Evolutionary conservation across 108 stramenopile species (phyloP).

Genomic region (Nitzschia sp.): DNA sequence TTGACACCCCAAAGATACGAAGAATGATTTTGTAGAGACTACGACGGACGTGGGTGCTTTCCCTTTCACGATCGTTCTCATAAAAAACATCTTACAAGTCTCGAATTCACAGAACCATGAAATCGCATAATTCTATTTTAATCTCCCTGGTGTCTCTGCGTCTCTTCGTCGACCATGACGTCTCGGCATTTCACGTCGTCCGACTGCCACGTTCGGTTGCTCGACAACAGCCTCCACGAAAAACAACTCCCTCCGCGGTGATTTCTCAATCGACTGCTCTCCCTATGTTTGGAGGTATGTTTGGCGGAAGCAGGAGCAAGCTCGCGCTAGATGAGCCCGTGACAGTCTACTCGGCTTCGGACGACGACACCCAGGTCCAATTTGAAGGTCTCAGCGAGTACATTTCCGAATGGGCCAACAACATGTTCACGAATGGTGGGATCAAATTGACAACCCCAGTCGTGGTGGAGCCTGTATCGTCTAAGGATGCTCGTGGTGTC

Average conservation of each 20-base stretch:
- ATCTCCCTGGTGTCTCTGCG: background rate
- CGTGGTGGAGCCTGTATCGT: constrained; percentile 16
- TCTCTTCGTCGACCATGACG: background rate
- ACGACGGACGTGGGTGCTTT: too few relatives aligned
- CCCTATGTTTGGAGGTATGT: background rate
- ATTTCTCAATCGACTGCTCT: background rate
- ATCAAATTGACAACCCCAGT: constrained; percentile 48
- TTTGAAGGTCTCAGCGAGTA: constrained; percentile 33
- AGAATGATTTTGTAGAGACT: too few relatives aligned
- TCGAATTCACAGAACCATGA: too few relatives aligned
- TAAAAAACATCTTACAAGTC: too few relatives aligned
- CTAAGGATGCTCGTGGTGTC: constrained; percentile 4
- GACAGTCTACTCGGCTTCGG: background rate
- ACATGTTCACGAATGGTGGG: constrained; percentile 23
- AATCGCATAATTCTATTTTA: too few relatives aligned
- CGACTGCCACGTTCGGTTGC: background rate
- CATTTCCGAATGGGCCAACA: constrained; percentile 37
- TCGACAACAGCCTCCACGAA: background rate
- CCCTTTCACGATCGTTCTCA: too few relatives aligned
- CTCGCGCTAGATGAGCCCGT: background rate
- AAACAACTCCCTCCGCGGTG: background rate
- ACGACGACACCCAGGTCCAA: constrained; percentile 23
- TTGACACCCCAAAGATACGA: too few relatives aligned
- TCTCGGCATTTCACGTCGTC: background rate
- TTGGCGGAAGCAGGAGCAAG: constrained; percentile 1